Percentiles rank a stretch among this genome's conserved stretches.
Evolutionary conservation across 2,329 filamentous ascomycete genomes (phyloP).

Genomic region (Paraconiothyrium brasiliense): DNA sequence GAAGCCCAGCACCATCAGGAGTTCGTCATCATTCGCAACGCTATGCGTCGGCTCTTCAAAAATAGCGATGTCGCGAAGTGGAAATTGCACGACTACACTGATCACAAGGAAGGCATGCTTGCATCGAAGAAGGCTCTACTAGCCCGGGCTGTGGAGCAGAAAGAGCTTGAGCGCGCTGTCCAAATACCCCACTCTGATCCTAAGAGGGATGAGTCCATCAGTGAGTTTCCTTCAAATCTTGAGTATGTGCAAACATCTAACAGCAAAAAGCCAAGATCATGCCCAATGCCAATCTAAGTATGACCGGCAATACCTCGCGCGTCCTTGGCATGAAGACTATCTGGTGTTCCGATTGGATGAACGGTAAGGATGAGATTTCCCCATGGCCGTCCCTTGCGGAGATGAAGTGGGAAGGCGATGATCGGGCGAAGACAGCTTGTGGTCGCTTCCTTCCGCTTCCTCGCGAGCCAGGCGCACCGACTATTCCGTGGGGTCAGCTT

Average conservation of each 20-base stretch:
- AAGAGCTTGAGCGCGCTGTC: slow-evolving; percentile 22
- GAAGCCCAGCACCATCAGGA: slow-evolving; percentile 38
- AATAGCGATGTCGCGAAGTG: slow-evolving; percentile 44
- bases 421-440: slow-evolving; percentile 54
- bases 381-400: slow-evolving; percentile 54
- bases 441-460: slow-evolving; percentile 56
- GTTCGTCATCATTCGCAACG: slow-evolving; percentile 43
- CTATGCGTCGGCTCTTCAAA: slow-evolving; percentile 48
- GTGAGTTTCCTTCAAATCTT: neutral
- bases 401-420: slow-evolving; percentile 59
- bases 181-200: neutral
- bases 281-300: slow-evolving; percentile 31
- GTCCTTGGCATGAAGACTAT: slow-evolving; percentile 53
- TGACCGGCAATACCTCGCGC: slow-evolving; percentile 34
- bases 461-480: slow-evolving; percentile 51
- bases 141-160: slow-evolving; percentile 23
- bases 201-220: neutral
- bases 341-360: slow-evolving; percentile 48
- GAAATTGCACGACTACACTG: slow-evolving; percentile 44
- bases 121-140: slow-evolving; percentile 28
- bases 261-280: slow-evolving; percentile 24
- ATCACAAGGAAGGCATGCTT: slow-evolving; percentile 40
- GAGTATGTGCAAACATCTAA: neutral
- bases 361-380: slow-evolving; percentile 48
- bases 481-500: slow-evolving; percentile 55